Evolutionary conservation across 768 basidiomycete genomes (phyloP).

Genomic region (Candolleomyces aberdarensis): DNA sequence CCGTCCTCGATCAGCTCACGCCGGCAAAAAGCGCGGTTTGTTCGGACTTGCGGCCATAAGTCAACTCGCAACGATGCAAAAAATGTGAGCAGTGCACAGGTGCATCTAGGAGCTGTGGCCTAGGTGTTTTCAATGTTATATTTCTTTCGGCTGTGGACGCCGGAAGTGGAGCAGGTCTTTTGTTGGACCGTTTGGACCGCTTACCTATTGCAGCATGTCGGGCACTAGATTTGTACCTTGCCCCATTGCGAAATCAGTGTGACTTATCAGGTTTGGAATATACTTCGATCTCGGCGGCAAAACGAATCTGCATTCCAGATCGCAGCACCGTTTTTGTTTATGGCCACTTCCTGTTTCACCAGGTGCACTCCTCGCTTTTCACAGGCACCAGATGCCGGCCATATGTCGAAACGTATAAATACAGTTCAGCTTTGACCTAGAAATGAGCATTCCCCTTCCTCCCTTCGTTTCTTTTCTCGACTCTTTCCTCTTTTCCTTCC

Average conservation of each 20-base stretch:
- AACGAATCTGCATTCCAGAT: constrained; percentile 4
- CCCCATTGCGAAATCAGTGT: constrained; percentile 1
- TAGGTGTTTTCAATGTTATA: neutral
- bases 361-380: neutral
- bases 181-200: neutral
- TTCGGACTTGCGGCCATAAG: neutral
- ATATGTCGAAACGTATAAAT: neutral
- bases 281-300: neutral
- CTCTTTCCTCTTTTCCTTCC: no score
- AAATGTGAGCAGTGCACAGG: no score
- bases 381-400: neutral
- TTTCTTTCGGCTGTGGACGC: neutral
- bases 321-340: neutral
- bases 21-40: neutral
- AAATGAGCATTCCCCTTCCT: neutral
- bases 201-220: neutral
- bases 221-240: neutral
- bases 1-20: neutral
- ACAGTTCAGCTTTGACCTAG: neutral
- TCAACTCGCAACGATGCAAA: neutral
- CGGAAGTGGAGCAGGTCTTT: neutral
- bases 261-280: constrained; percentile 2
- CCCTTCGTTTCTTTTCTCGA: neutral
- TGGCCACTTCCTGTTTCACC: neutral
- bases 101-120: neutral